These are phyloP conservation scores for Biscogniauxia marginata DNA, from an alignment of 2,329 filamentous ascomycete species.

Conservation along the genomic window DNA sequence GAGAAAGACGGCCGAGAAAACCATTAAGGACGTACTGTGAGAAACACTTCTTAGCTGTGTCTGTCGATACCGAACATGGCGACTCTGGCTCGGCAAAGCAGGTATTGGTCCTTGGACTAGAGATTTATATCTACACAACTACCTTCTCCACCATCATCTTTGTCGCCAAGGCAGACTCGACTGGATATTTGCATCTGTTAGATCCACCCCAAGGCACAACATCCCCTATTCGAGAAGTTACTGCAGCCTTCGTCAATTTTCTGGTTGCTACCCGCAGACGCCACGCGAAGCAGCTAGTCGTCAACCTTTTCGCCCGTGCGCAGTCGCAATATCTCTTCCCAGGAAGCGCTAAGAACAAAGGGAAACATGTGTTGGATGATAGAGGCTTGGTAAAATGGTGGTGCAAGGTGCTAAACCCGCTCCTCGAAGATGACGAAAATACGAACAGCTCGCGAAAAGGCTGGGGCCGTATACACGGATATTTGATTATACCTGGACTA, in stretches of 20 bases:
- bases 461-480: slow-evolving; percentile 63
- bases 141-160: slow-evolving; percentile 81
- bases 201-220: slow-evolving; percentile 59
- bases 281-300: slow-evolving; percentile 64
- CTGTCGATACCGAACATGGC: slow-evolving; percentile 37
- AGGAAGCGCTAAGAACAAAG: slow-evolving; percentile 77
- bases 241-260: slow-evolving; percentile 72
- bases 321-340: slow-evolving; percentile 96
- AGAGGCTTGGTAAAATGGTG: slow-evolving; percentile 92
- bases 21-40: slow-evolving; percentile 70
- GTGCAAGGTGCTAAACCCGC: slow-evolving; percentile 81
- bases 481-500: slow-evolving; percentile 83
- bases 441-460: slow-evolving; percentile 30
- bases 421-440: slow-evolving; percentile 53
- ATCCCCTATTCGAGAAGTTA: slow-evolving; percentile 74
- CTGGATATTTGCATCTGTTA: slow-evolving; percentile 74
- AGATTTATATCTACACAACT: slow-evolving; percentile 85
- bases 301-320: slow-evolving; percentile 89
- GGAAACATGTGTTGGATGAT: slow-evolving; percentile 91
- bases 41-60: slow-evolving; percentile 68
- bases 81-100: slow-evolving; percentile 35
- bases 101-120: slow-evolving; percentile 78
- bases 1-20: slow-evolving; percentile 52
- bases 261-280: slow-evolving; percentile 67
- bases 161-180: slow-evolving; percentile 95